Evolutionary conservation across 2,329 filamentous ascomycete genomes (phyloP), one percentile per base, ranked within the genome.

Genomic region (Penicillium sp.): DNA sequence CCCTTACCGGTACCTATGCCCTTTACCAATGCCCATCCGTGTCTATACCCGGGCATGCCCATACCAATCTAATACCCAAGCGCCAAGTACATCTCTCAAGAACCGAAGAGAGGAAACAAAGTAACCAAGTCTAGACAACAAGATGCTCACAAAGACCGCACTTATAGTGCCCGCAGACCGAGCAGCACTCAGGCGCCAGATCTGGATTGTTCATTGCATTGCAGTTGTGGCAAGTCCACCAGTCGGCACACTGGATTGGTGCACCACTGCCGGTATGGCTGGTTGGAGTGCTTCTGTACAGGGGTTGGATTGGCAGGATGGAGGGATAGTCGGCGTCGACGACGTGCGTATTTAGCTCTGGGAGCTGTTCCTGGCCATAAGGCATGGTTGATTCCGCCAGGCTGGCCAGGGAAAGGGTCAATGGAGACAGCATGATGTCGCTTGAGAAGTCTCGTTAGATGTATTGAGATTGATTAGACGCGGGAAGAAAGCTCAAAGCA

Each of bases 161-260:
- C 39, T 22, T 43, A n/a, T n/a, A 19, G 43, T 71, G 66, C 4
- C 13, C 33, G 50, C 68, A 73, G 36, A 60, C 50, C 22, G 60
- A 66, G 56, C 67, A 70, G 6, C 37, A 41, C 1, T 58, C 64
- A 0, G 50, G 37, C 6, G 53, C 55, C 24, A 72, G 53, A 7
- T 13, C 57, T 1, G 69, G 67, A 18, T 70, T 71, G 56, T 62
- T 64, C 19, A 58, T 14, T 50, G 49, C 0, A 22, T 18, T 1
- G 43, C 70, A 74, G 1, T 6, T 0, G 43, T 66, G 70, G 62
- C 72, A 74, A 0, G 13, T 35, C 70, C 70, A 70, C 62, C 65
- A 68, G 11, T 58, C 54, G 6, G 27, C 18, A 50, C 59, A 56
- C 62, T 10, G 5, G 1, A 19, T 11, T 11, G 51, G 35, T 2